Evolutionary conservation across 352 stramenopile genomes (phyloP).

Genomic region (Phytophthora parvispora): DNA sequence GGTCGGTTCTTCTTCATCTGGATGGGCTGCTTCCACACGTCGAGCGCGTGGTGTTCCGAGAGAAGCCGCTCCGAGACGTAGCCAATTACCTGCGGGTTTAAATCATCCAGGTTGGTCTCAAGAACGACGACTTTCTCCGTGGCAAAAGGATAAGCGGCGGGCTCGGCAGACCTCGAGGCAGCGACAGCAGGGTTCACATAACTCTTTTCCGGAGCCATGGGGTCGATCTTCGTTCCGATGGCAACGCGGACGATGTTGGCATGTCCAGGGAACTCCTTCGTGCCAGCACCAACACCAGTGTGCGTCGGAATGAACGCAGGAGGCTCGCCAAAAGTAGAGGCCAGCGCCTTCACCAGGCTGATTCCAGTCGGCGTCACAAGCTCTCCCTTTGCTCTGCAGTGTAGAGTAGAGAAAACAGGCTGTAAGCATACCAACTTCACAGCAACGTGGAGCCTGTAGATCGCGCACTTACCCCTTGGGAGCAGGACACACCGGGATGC

Average conservation of each 20-base stretch:
- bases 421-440: not conserved
- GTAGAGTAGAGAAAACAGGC: not conserved
- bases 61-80: constrained; percentile 84
- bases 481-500: constrained; percentile 93
- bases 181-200: constrained; percentile 41
- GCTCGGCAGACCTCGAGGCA: constrained; percentile 31
- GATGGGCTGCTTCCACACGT: constrained; percentile 91
- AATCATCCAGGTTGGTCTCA: constrained; percentile 94
- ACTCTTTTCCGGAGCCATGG: constrained; percentile 34
- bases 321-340: constrained; percentile 76
- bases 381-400: constrained; percentile 83
- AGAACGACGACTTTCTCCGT: constrained; percentile 79
- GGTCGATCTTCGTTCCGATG: constrained; percentile 71
- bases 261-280: constrained; percentile 91
- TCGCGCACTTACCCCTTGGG: constrained; percentile 69
- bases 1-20: constrained; percentile 95
- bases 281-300: constrained; percentile 86
- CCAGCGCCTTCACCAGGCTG: constrained; percentile 94
- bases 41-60: constrained; percentile 65
- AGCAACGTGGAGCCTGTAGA: not conserved
- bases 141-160: constrained; percentile 13
- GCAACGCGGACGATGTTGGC: constrained; percentile 93
- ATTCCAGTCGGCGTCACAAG: constrained; percentile 98
- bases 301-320: constrained; percentile 81
- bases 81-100: constrained; percentile 88